A percentile compares a stretch with the other conserved stretches of the same genome.
These are phyloP conservation scores for Zelopaecilomyces penicillatus DNA, from an alignment of 2,329 filamentous ascomycete species.

Conservation along the genomic window DNA sequence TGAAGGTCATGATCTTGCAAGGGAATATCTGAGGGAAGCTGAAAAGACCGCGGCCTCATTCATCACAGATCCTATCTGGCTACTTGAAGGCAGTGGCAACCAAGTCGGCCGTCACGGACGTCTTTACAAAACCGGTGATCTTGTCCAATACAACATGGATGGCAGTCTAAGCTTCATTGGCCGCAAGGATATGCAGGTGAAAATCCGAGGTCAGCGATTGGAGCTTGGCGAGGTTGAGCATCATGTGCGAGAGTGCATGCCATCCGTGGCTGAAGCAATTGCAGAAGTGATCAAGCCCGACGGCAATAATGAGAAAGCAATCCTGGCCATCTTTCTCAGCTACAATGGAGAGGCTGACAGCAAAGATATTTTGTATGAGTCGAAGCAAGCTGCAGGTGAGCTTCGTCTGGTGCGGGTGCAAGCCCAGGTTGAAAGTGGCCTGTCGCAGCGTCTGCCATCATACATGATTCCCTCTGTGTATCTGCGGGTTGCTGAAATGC, in stretches of 20 bases:
- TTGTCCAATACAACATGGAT: constrained; percentile 21
- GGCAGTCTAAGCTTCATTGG: constrained; percentile 13
- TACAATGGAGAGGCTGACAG: too few species aligned
- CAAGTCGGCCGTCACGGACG: not conserved
- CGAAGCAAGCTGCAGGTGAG: too few species aligned
- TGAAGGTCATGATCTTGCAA: constrained; percentile 42
- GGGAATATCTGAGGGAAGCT: constrained; percentile 46
- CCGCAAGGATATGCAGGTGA: constrained; percentile 16
- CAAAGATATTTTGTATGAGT: too few species aligned
- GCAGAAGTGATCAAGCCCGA: not conserved
- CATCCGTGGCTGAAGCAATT: not conserved
- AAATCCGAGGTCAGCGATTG: not conserved
- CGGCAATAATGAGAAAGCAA: not conserved
- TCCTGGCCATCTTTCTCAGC: not conserved
- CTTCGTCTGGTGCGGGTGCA: too few species aligned
- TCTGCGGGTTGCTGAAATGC: not conserved
- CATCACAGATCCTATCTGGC: constrained; percentile 40
- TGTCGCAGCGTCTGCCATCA: not conserved
- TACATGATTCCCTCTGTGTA: not conserved
- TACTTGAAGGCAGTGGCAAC: constrained; percentile 22
- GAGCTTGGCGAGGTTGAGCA: not conserved
- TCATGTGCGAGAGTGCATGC: not conserved
- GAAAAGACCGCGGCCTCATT: constrained; percentile 43
- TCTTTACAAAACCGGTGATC: constrained; percentile 14
- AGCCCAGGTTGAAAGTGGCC: too few species aligned